Percentiles rank a stretch among this genome's conserved stretches.
Conservation (phyloP, 2,329 filamentous ascomycete species). For the Aspergillus latus region DNA sequence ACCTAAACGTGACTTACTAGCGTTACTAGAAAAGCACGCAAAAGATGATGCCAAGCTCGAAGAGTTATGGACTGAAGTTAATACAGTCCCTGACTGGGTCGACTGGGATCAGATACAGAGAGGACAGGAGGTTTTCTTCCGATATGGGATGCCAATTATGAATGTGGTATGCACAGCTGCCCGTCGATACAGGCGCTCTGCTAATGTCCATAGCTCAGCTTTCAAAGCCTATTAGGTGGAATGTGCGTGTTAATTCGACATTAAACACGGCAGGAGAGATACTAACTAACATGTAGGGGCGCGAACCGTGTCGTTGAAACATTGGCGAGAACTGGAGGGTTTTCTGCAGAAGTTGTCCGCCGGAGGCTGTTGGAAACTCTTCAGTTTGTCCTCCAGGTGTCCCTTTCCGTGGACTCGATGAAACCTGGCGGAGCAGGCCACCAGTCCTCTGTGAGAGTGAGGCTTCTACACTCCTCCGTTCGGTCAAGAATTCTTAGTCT, state of each 20-base stretch:
- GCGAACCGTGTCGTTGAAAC: conserved; percentile 73
- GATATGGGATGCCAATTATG: conserved; percentile 68
- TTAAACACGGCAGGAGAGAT: not conserved
- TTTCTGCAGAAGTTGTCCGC: conserved; percentile 65
- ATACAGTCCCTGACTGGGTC: conserved; percentile 70
- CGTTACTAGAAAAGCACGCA: conserved; percentile 60
- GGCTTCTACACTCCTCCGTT: conserved; percentile 68
- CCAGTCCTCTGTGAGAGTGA: conserved; percentile 64
- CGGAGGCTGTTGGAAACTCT: conserved; percentile 70
- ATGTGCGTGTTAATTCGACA: conserved; percentile 23
- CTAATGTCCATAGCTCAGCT: conserved; percentile 26
- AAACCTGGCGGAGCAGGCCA: conserved; percentile 68
- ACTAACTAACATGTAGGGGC: conserved; percentile 47
- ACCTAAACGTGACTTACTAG: conserved; percentile 61
- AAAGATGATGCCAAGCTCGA: conserved; percentile 56
- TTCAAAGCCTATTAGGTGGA: conserved; percentile 32
- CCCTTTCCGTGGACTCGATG: conserved; percentile 63
- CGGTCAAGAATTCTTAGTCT: conserved; percentile 64
- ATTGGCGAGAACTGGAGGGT: conserved; percentile 71
- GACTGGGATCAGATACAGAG: conserved; percentile 73
- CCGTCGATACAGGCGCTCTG: not conserved
- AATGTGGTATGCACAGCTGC: conserved; percentile 45
- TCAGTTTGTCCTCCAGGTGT: conserved; percentile 72
- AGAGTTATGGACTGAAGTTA: conserved; percentile 66
- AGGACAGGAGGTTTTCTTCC: conserved; percentile 75